phyloP scores from a whole-genome alignment of 345 rosid genomes.

The Pistacia vera region DNA sequence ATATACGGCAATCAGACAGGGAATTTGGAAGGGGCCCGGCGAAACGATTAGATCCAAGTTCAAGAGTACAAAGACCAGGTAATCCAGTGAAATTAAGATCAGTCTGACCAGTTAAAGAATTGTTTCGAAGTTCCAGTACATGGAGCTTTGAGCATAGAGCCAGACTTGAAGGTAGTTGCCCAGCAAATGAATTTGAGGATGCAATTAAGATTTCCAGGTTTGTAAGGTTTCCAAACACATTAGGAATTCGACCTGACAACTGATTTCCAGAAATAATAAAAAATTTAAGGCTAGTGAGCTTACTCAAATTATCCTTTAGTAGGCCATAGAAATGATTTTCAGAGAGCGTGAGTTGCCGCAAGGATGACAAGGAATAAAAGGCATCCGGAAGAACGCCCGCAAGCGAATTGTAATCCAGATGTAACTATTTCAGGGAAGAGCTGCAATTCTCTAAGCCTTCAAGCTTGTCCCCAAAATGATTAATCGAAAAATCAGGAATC shows the following conservation, averaged over 20 bases:
- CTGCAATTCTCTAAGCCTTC: slow-evolving; percentile 61
- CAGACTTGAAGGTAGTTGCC: slow-evolving; percentile 68
- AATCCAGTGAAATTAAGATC: slow-evolving; percentile 66
- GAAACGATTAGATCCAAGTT: slow-evolving; percentile 77
- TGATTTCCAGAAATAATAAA: slow-evolving; percentile 57
- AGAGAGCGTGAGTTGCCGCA: slow-evolving; percentile 64
- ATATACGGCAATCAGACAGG: slow-evolving; percentile 56
- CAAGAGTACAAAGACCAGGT: slow-evolving; percentile 56
- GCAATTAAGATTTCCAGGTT: slow-evolving; percentile 53
- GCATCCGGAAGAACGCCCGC: slow-evolving; percentile 64
- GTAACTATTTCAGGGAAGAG: slow-evolving; percentile 52
- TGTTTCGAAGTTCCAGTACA: slow-evolving; percentile 79
- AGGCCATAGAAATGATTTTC: slow-evolving; percentile 69
- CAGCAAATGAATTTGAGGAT: slow-evolving; percentile 76
- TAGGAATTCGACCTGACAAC: slow-evolving; percentile 65
- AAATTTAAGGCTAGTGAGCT: slow-evolving; percentile 67
- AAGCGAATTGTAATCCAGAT: slow-evolving; percentile 52
- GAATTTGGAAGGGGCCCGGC: slow-evolving; percentile 70
- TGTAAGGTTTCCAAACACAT: slow-evolving; percentile 66
- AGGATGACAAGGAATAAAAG: slow-evolving; percentile 43
- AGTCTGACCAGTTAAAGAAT: slow-evolving; percentile 68
- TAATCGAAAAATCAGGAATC: slow-evolving; percentile 74
- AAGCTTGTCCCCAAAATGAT: slow-evolving; percentile 59
- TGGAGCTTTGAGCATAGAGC: slow-evolving; percentile 65
- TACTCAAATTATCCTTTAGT: slow-evolving; percentile 58